phyloP scores from a whole-genome alignment of 2,329 filamentous ascomycete species.

The Calonectria fujianensis region DNA sequence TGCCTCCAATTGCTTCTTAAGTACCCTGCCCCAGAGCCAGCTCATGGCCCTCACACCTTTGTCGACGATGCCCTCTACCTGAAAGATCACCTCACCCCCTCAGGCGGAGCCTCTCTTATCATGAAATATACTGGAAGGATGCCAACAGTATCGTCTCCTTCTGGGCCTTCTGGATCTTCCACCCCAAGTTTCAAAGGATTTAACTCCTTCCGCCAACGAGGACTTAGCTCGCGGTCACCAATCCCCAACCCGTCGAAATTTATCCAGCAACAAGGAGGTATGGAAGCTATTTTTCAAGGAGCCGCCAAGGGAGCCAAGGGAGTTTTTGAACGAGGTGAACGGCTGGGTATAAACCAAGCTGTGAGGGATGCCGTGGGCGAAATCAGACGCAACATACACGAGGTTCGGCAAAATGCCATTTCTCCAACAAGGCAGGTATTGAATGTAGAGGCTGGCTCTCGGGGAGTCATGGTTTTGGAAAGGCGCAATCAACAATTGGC shows the following conservation, averaged over 20 bases:
- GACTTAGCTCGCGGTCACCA: conserved; percentile 65
- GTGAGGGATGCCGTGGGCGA: conserved; percentile 89
- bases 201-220: conserved; percentile 63
- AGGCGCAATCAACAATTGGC: conserved; percentile 80
- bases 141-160: conserved; percentile 61
- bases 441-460: conserved; percentile 58
- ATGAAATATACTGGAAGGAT: conserved; percentile 80
- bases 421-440: conserved; percentile 59
- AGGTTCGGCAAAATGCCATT: conserved; percentile 67
- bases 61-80: conserved; percentile 90
- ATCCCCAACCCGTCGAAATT: conserved; percentile 69
- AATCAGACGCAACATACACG: conserved; percentile 84
- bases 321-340: conserved; percentile 83
- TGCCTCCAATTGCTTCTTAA: conserved; percentile 88
- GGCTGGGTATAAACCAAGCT: conserved; percentile 86
- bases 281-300: conserved; percentile 84
- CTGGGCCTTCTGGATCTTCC: conserved; percentile 53
- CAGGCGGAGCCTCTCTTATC: conserved; percentile 80
- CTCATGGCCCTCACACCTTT: conserved; percentile 84
- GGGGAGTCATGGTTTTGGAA: conserved; percentile 73
- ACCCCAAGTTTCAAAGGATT: conserved; percentile 61
- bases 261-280: conserved; percentile 74
- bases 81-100: conserved; percentile 76
- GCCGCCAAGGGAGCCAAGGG: conserved; percentile 86
- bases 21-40: conserved; percentile 81